Evolutionary conservation across 2,329 filamentous ascomycete genomes (phyloP).

Genomic region (Diplodia intermedia): DNA sequence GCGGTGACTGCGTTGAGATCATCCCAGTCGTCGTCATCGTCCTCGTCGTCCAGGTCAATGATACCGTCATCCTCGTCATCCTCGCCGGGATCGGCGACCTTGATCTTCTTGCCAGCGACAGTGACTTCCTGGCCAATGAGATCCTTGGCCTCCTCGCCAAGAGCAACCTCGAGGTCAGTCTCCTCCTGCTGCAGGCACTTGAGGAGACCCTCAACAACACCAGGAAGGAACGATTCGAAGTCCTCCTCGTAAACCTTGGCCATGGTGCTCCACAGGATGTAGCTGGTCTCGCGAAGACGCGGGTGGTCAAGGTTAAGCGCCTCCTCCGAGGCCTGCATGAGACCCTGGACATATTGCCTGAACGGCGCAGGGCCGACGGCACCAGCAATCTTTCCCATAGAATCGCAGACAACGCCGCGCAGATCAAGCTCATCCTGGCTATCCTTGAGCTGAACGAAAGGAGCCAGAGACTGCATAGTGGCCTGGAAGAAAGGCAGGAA

Average conservation of each 20-base stretch:
- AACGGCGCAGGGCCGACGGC: constrained; percentile 87
- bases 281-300: constrained; percentile 91
- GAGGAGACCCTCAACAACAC: constrained; percentile 80
- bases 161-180: constrained; percentile 76
- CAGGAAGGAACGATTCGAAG: constrained; percentile 78
- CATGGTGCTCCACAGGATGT: constrained; percentile 94
- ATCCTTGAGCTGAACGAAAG: constrained; percentile 84
- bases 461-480: constrained; percentile 87
- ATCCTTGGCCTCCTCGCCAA: constrained; percentile 76
- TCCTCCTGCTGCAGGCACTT: constrained; percentile 90
- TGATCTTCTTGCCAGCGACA: constrained; percentile 83
- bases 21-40: constrained; percentile 84
- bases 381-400: constrained; percentile 89
- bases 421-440: constrained; percentile 89
- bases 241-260: constrained; percentile 91
- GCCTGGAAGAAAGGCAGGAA: constrained; percentile 93
- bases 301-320: constrained; percentile 87
- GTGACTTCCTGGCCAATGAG: constrained; percentile 78
- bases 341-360: constrained; percentile 85
- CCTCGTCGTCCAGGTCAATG: constrained; percentile 69
- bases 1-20: constrained; percentile 85
- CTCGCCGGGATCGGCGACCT: constrained; percentile 70
- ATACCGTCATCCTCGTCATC: constrained; percentile 68
- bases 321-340: constrained; percentile 93
- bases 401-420: constrained; percentile 87